These are phyloP conservation scores for Mycogone perniciosa DNA, from an alignment of 2,329 filamentous ascomycete genomes.

Conservation along the genomic window DNA sequence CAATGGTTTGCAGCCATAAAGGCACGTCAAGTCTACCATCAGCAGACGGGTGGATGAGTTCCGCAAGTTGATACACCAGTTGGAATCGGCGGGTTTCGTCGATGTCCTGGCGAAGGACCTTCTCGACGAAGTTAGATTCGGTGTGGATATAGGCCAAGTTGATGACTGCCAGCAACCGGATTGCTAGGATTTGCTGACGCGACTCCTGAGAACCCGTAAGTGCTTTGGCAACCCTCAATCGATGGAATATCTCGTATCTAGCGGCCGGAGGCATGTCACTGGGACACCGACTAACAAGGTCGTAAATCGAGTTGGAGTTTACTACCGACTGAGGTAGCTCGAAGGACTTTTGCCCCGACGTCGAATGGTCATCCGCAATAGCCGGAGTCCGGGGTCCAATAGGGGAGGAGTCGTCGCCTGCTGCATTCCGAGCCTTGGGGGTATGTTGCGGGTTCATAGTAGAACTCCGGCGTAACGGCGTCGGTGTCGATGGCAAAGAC, in stretches of 20 bases:
- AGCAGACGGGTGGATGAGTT: conserved; percentile 78
- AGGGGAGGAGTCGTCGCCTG: conserved; percentile 42
- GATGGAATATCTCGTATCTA: conserved; percentile 79
- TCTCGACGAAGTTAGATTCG: conserved; percentile 77
- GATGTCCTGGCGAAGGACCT: conserved; percentile 77
- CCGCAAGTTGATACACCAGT: conserved; percentile 84
- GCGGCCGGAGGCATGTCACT: conserved; percentile 63
- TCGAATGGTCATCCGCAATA: conserved; percentile 28
- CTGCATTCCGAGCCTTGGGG: conserved; percentile 31
- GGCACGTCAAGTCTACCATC: conserved; percentile 64
- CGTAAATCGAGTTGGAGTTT: conserved; percentile 45
- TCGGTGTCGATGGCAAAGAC: conserved; percentile 62
- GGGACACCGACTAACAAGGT: conserved; percentile 50
- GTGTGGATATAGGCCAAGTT: conserved; percentile 86
- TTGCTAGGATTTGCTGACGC: conserved; percentile 69
- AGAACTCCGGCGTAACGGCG: conserved; percentile 63
- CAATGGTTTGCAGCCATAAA: conserved; percentile 72
- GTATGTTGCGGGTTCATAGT: conserved; percentile 44
- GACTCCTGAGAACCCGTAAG: conserved; percentile 59
- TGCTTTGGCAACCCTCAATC: conserved; percentile 76
- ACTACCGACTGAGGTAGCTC: conserved; percentile 58
- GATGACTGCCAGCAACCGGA: conserved; percentile 78
- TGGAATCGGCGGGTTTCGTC: conserved; percentile 88
- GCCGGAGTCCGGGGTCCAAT: conserved; percentile 38
- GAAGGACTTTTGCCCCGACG: conserved; percentile 49